Evolutionary conservation across 768 basidiomycete genomes (phyloP).

Genomic region (Naganishia kalamii): DNA sequence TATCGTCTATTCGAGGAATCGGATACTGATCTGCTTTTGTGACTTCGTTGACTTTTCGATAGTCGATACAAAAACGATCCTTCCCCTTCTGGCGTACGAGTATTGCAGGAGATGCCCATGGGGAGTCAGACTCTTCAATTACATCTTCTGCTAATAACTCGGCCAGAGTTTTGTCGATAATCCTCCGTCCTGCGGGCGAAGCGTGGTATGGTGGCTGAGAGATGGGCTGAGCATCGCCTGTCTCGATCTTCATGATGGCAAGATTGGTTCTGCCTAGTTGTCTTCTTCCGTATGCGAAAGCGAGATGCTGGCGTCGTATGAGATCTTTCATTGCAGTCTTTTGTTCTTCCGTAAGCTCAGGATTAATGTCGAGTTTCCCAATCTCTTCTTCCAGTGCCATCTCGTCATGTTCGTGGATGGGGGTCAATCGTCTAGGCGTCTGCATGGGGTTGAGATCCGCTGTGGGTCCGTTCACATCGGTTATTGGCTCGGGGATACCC

Average conservation of each 20-base stretch:
- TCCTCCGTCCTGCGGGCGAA: conserved; percentile 1
- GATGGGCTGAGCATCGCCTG: no score
- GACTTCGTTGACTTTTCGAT: conserved; percentile 21
- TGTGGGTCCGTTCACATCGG: background rate
- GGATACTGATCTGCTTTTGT: conserved; percentile 20
- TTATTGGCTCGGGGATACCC: background rate
- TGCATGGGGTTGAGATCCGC: no score
- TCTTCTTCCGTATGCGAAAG: background rate
- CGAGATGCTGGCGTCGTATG: background rate
- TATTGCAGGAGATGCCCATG: conserved; percentile 21
- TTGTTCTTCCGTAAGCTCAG: no score
- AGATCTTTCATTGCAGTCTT: no score
- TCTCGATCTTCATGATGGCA: no score
- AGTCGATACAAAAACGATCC: conserved; percentile 22
- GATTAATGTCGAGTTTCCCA: no score
- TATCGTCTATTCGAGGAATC: conserved; percentile 21
- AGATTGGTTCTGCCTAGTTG: background rate
- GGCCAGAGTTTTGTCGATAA: conserved; percentile 16
- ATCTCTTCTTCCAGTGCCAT: no score
- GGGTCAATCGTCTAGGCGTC: no score
- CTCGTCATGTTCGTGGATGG: no score
- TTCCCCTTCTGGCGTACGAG: conserved; percentile 22
- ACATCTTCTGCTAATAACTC: conserved; percentile 18
- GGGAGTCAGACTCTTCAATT: conserved; percentile 23
- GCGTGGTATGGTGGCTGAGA: conserved; percentile 13